Base-by-base conservation (phyloP, 2,329 filamentous ascomycete species). In the Rhexocercosporidium sp. region DNA sequence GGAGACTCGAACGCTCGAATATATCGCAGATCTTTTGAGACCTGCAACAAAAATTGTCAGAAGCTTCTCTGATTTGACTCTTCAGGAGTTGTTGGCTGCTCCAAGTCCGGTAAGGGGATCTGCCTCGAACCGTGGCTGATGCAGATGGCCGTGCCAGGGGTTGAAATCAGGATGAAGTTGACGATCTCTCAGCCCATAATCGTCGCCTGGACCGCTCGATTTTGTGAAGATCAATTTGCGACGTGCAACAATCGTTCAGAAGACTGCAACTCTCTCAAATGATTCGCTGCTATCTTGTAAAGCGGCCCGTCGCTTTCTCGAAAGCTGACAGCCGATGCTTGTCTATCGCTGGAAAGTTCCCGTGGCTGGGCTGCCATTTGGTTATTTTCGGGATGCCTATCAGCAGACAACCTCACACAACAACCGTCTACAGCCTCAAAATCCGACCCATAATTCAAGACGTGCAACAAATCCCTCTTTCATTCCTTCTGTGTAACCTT, bases 121-220 rank as follows among this genome's bases (percentile, higher is more conserved):
- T 37, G 1, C n/a, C 53, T 56, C 53, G 53, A 56, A 56, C 53
- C n/a, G 53, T 56, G 53, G 53, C 53, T 56, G 53, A 56, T 56
- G 53, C 53, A 56, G 53, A 56, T 56, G 31, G 53, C 53, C 53
- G 53, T 56, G 53, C 53, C n/a, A 22, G 18, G 29, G 22, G 39
- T 41, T 16, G 29, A 25, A 61, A 47, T 34, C 20, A 49, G 44
- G 41, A 29, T 49, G 27, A 46, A n/a, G 44, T 29, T 34, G 59
- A 47, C 44, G 59, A 61, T 47, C 29, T 59, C 62, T 47, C 39
- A 44, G 25, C 37, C 49, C 41, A 61, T 61, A 61, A 59, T 34
- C 51, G 51, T 8, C 41, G 25, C 63, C 60, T 66, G 57, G 64
- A 66, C 41, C 49, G 59, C 54, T 66, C 64, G 46, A 61, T 62